phyloP scores from a whole-genome alignment of 768 basidiomycete genomes.

The Chiua virens region DNA sequence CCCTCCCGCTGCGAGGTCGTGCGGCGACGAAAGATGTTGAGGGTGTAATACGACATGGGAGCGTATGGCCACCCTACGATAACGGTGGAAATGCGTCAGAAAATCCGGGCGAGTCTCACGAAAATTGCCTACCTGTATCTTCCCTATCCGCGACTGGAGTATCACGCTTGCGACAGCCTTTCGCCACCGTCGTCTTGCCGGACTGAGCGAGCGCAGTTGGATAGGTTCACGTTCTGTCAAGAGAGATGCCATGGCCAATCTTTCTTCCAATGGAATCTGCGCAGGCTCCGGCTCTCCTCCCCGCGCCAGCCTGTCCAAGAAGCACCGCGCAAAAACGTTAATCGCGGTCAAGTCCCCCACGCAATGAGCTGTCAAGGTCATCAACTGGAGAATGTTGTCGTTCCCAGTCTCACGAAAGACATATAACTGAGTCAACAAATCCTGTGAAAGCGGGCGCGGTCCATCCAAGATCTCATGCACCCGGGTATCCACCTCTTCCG shows the following conservation, averaged over 20 bases:
- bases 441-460: slow-evolving; percentile 37
- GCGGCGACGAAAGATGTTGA: slow-evolving; percentile 40
- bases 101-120: not conserved
- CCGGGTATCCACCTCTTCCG: slow-evolving; percentile 33
- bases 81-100: slow-evolving; percentile 24
- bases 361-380: slow-evolving; percentile 45
- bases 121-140: slow-evolving; percentile 32
- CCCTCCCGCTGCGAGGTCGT: slow-evolving; percentile 24
- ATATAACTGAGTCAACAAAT: slow-evolving; percentile 41
- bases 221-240: slow-evolving; percentile 39
- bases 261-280: slow-evolving; percentile 30
- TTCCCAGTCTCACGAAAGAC: slow-evolving; percentile 39
- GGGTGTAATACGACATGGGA: slow-evolving; percentile 41
- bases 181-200: slow-evolving; percentile 44
- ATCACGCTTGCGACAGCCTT: slow-evolving; percentile 42
- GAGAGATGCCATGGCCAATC: slow-evolving; percentile 41
- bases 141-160: slow-evolving; percentile 30
- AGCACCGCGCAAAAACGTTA: slow-evolving; percentile 38
- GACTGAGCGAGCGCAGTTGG: slow-evolving; percentile 21
- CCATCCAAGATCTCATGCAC: slow-evolving; percentile 34
- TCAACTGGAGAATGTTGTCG: slow-evolving; percentile 36
- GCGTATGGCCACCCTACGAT: slow-evolving; percentile 52
- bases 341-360: slow-evolving; percentile 52
- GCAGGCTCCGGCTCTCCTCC: not conserved
- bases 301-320: slow-evolving; percentile 39